Base-by-base conservation (phyloP, 78 protist species). In the Dictyostelium brefeldianum region DNA sequence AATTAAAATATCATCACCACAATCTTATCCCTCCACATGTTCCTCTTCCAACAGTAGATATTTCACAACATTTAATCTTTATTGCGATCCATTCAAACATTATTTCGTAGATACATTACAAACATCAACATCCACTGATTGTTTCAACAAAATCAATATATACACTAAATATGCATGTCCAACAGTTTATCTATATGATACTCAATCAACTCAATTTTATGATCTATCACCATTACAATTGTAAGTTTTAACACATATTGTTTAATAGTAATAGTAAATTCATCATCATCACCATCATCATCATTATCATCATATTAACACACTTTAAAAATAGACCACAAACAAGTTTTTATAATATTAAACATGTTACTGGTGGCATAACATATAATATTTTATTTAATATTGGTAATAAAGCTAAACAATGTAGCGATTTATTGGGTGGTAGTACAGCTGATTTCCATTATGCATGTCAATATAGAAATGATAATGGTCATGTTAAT, bases 161-260 rank as follows among this genome's bases (percentile, higher is more conserved):
- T 62, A 62, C 22, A 25, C 70, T 8, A 62, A 62, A 62, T 62
- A 62, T 25, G 70, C 70, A 22, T 62, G 70, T 9, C 70, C 70
- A 62, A 62, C 70, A 22, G 18, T 25, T 22, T 25, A 25, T 62
- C 22, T 62, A 20, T 62, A n/a, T n/a, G n/a, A n/a, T n/a, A n/a
- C n/a, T 62, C 36, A 25, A 62, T 18, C 0, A 62, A 22, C 70
- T 8, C 70, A 62, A 25, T 62, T 18, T 25, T 62, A 62, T 25
- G 70, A 62, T 25, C 36, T 62, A 18, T 62, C 70, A 62, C 70
- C 70, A 62, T 22, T 62, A 0, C 15, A 18, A 25, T 25, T 62
- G 70, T 62, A 62, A 8, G 70, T 62, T 18, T 62, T 62, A n/a
- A n/a, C n/a, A n/a, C n/a, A n/a, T n/a, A n/a, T n/a, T n/a, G n/a